These are phyloP conservation scores for Epichloe coenophiala DNA, from an alignment of 2,329 filamentous ascomycete genomes.

Conservation along the genomic window DNA sequence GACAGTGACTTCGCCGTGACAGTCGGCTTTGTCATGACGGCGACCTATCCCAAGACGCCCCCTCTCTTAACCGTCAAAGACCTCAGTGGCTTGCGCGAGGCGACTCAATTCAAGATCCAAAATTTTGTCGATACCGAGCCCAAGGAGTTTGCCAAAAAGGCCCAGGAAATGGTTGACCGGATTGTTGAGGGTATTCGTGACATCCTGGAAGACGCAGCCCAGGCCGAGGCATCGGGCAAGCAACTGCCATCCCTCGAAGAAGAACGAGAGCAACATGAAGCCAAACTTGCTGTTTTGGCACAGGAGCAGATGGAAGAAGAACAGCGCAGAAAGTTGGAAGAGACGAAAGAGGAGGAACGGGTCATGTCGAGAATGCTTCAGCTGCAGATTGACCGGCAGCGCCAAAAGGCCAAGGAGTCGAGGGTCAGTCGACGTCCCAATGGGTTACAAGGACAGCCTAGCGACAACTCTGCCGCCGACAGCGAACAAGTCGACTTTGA, in stretches of 20 bases:
- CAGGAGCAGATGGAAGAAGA: constrained; percentile 40
- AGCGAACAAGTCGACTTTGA: constrained; percentile 46
- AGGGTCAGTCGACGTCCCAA: constrained; percentile 45
- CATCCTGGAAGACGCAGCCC: constrained; percentile 75
- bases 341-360: constrained; percentile 54
- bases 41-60: constrained; percentile 78
- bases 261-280: constrained; percentile 73
- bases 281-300: constrained; percentile 49
- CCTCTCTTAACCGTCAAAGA: constrained; percentile 60
- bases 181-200: constrained; percentile 58
- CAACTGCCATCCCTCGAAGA: constrained; percentile 78
- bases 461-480: constrained; percentile 15
- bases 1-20: constrained; percentile 59
- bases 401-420: constrained; percentile 48
- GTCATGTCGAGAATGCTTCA: constrained; percentile 58
- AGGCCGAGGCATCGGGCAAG: constrained; percentile 58
- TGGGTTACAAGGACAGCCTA: constrained; percentile 16
- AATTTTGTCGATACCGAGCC: constrained; percentile 48
- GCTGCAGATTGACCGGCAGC: constrained; percentile 56
- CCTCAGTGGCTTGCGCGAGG: constrained; percentile 50
- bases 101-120: constrained; percentile 56
- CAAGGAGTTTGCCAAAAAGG: constrained; percentile 35
- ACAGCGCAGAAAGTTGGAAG: constrained; percentile 38
- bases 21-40: constrained; percentile 69
- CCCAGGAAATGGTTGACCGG: constrained; percentile 48